Percentiles rank a stretch among this genome's conserved stretches.
phyloP scores from a whole-genome alignment of 305 asterid species.

The Rubia occidens region DNA sequence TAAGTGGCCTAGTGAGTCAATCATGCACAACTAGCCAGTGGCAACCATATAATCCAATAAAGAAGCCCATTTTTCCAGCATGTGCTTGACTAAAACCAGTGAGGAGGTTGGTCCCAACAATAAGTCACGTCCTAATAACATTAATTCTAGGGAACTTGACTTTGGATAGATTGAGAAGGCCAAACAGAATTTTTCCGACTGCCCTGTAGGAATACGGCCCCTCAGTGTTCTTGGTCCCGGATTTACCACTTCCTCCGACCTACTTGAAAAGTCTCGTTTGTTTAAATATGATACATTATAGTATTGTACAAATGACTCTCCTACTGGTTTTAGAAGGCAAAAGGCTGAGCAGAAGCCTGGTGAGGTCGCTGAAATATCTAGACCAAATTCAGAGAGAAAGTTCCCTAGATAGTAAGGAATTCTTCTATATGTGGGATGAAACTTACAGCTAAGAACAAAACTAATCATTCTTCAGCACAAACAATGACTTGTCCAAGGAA shows the following conservation, averaged over 20 bases:
- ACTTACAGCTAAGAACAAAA: not conserved
- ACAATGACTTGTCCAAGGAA: not conserved
- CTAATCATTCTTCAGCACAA: not conserved
- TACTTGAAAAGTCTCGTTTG: not conserved
- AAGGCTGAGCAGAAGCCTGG: not conserved
- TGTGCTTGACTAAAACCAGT: not conserved
- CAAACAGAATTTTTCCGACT: not conserved
- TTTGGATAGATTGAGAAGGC: not conserved
- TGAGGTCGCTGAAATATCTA: not conserved
- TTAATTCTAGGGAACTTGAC: not conserved
- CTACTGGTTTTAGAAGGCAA: not conserved
- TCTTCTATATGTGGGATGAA: not conserved
- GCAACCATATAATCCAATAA: not conserved
- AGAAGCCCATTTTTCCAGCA: not conserved
- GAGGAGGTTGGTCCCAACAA: not conserved
- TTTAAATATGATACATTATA: not conserved
- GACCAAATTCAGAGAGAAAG: not conserved
- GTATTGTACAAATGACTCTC: not conserved
- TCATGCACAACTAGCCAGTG: not conserved
- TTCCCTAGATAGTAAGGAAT: not conserved
- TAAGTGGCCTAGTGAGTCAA: not conserved
- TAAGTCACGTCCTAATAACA: not conserved
- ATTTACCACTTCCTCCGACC: not conserved
- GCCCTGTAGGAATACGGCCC: not conserved
- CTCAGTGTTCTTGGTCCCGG: not conserved